Evolutionary conservation across 2,329 filamentous ascomycete species (phyloP).

Genomic region (Diplodia scrobiculata): DNA sequence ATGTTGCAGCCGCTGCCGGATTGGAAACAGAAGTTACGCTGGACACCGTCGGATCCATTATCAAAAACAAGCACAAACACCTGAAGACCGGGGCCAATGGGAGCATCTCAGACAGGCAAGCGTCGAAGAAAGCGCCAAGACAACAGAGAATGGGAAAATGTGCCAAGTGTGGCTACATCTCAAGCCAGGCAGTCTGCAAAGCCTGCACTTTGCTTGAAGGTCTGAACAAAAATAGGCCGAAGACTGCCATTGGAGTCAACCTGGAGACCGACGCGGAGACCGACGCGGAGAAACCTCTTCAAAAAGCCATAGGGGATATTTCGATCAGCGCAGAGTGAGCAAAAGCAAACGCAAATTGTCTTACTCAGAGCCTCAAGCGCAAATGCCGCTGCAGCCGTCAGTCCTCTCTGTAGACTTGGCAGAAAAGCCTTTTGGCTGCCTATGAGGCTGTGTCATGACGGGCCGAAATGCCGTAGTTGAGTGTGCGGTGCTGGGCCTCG

Average conservation of each 20-base stretch:
- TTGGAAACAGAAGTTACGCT: constrained; percentile 33
- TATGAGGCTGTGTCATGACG: neutral
- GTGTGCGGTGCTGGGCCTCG: too few relatives aligned
- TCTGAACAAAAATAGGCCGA: constrained; percentile 71
- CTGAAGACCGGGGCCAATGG: constrained; percentile 32
- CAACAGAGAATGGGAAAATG: constrained; percentile 77
- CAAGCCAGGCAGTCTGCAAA: constrained; percentile 90
- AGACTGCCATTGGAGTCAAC: constrained; percentile 41
- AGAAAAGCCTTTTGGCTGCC: neutral
- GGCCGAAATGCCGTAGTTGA: too few relatives aligned
- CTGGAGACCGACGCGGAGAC: neutral
- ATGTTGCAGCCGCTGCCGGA: constrained; percentile 56
- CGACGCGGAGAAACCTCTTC: neutral
- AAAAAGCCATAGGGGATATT: neutral
- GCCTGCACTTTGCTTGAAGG: constrained; percentile 88
- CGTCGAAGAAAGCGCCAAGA: constrained; percentile 49
- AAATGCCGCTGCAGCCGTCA: neutral
- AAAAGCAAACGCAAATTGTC: neutral
- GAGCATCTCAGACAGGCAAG: constrained; percentile 32
- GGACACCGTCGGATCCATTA: neutral
- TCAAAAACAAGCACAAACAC: constrained; percentile 33
- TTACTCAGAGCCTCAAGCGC: neutral
- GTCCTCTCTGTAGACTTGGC: neutral
- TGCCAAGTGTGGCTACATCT: constrained; percentile 88
- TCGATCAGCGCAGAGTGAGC: constrained; percentile 22